phyloP scores from a whole-genome alignment of 192 early-diverging fungal species.

The Backusella tuberculispora region DNA sequence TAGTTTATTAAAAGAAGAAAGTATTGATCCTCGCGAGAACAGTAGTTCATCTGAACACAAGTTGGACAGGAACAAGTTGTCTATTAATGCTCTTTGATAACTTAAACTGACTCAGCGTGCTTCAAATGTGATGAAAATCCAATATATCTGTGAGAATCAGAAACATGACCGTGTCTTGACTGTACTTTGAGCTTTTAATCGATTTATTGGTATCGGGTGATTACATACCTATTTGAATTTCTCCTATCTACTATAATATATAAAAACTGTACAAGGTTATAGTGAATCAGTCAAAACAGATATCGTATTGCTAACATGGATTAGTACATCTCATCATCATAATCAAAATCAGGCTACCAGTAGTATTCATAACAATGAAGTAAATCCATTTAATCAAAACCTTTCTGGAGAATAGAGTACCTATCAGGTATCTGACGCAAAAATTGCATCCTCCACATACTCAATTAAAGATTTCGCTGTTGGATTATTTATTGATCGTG shows the following conservation, averaged over 20 bases:
- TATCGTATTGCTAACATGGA: constrained; percentile 74
- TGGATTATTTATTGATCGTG: constrained; percentile 73
- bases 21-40: background rate
- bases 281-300: constrained; percentile 54
- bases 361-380: background rate
- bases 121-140: constrained; percentile 78
- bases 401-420: background rate
- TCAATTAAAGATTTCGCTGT: constrained; percentile 44
- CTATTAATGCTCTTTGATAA: constrained; percentile 69
- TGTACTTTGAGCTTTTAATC: constrained; percentile 82
- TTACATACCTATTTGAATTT: constrained; percentile 66
- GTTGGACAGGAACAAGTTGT: constrained; percentile 19
- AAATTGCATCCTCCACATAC: constrained; percentile 7
- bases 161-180: constrained; percentile 76
- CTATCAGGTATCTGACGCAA: constrained; percentile 15
- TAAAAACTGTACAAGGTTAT: constrained; percentile 62
- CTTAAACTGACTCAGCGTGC: constrained; percentile 78
- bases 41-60: background rate
- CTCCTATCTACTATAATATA: constrained; percentile 66
- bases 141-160: constrained; percentile 63
- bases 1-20: constrained; percentile 48
- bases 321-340: constrained; percentile 31
- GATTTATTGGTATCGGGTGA: constrained; percentile 62
- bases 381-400: constrained; percentile 6
- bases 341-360: background rate